phyloP scores from a whole-genome alignment of 2,329 filamentous ascomycete genomes.

The Diaporthe batatas region DNA sequence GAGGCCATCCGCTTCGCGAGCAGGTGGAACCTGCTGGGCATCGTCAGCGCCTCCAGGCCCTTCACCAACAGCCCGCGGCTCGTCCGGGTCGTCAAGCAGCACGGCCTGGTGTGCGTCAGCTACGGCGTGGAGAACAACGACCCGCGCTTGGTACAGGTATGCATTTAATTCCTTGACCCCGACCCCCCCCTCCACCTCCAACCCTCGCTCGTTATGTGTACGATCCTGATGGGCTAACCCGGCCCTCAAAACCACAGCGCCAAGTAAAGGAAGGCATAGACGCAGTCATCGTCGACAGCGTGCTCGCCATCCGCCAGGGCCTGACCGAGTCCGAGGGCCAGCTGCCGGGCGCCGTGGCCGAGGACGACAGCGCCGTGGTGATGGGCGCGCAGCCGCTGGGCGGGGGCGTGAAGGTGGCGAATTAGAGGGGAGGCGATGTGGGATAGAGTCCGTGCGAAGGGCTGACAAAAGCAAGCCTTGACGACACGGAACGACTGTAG shows the following conservation, averaged over 20 bases:
- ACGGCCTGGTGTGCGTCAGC: conserved; percentile 91
- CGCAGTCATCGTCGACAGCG: conserved; percentile 96
- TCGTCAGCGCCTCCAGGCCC: conserved; percentile 90
- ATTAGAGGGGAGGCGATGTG: conserved; percentile 22
- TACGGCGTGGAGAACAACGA: conserved; percentile 96
- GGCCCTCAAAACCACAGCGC: conserved; percentile 63
- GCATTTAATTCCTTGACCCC: conserved; percentile 47
- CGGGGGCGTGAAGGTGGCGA: conserved; percentile 34
- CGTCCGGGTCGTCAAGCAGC: conserved; percentile 94
- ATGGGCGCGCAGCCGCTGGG: conserved; percentile 13
- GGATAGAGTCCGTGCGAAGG: background rate
- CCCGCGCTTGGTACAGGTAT: conserved; percentile 84
- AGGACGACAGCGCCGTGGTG: conserved; percentile 18
- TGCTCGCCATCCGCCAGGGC: conserved; percentile 91
- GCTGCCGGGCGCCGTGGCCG: conserved; percentile 13
- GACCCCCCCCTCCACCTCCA: no score
- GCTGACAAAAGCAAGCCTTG: background rate
- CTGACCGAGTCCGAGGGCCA: conserved; percentile 67
- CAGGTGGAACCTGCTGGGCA: conserved; percentile 93
- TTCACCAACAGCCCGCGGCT: conserved; percentile 90
- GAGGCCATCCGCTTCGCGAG: conserved; percentile 96
- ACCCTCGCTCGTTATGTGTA: conserved; percentile 39
- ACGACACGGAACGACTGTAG: background rate
- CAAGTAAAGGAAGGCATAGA: conserved; percentile 98
- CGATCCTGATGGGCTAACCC: background rate